These are phyloP conservation scores for Phyllostachys edulis DNA, from an alignment of 176 grass and related monocot genomes.

Conservation along the genomic window DNA sequence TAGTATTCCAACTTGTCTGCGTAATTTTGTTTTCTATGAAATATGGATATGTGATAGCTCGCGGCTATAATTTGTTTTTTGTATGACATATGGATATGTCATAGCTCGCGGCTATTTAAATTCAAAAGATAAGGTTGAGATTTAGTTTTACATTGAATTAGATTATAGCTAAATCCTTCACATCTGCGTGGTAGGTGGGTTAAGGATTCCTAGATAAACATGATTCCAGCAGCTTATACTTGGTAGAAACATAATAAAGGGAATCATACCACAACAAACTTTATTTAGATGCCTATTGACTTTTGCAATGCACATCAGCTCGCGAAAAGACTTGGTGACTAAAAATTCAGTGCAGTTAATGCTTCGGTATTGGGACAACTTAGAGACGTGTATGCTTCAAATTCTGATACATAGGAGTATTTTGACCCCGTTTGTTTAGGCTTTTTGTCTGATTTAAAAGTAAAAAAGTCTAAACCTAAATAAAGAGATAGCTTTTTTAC, in stretches of 20 bases:
- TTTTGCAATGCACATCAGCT: constrained; percentile 5
- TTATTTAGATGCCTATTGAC: not conserved
- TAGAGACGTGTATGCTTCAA: not conserved
- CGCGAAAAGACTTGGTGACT: not conserved
- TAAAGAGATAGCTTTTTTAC: too few species aligned
- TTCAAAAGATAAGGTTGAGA: not conserved
- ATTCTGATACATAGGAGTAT: not conserved
- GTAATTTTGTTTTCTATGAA: not conserved
- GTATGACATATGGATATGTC: not conserved
- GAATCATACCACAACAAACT: not conserved
- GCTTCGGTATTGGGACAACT: not conserved
- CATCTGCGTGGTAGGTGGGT: not conserved
- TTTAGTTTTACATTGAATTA: not conserved
- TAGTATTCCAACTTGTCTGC: too few species aligned
- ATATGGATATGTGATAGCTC: not conserved
- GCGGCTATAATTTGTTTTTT: not conserved
- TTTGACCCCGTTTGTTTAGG: too few species aligned
- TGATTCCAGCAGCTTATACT: not conserved
- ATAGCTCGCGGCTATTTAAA: not conserved
- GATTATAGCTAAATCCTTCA: not conserved
- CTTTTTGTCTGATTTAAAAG: too few species aligned
- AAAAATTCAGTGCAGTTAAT: not conserved
- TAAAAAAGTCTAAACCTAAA: too few species aligned
- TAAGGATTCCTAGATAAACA: not conserved
- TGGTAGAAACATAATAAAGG: not conserved